Evolutionary conservation across 805 yeast species (phyloP).

Genomic region (Phaffomyces antillensis): DNA sequence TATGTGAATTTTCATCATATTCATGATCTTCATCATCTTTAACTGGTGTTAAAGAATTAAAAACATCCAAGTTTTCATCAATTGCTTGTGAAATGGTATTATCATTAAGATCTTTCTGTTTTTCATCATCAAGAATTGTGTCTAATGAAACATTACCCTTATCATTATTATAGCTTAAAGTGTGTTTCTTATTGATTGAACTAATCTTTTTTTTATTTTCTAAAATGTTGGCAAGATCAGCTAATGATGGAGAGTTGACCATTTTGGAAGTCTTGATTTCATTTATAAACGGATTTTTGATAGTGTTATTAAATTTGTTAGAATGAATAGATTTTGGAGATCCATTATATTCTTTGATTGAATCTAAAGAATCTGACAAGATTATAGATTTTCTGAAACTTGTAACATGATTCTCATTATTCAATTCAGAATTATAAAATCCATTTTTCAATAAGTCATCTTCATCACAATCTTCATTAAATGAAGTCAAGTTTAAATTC

Average conservation of each 20-base stretch:
- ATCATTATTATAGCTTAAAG: not conserved
- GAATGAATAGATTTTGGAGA: too few relatives aligned
- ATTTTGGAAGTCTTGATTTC: constrained; percentile 20
- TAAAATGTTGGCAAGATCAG: constrained; percentile 34
- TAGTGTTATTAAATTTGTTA: too few relatives aligned
- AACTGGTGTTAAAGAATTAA: not conserved
- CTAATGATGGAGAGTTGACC: constrained; percentile 37
- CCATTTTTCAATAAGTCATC: constrained; percentile 12
- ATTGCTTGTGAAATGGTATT: not conserved
- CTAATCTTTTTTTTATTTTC: constrained; percentile 26
- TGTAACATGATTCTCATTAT: constrained; percentile 14
- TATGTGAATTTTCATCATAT: not conserved
- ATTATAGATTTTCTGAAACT: constrained; percentile 19
- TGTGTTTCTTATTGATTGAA: too few relatives aligned
- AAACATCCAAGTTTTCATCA: not conserved
- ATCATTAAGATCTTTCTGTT: not conserved
- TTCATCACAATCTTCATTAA: too few relatives aligned
- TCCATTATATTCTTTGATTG: constrained; percentile 4
- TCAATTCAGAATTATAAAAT: constrained; percentile 16
- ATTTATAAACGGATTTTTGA: too few relatives aligned
- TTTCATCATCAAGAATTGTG: constrained; percentile 9
- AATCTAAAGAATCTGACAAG: constrained; percentile 20
- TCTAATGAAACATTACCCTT: constrained; percentile 8
- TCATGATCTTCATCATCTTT: not conserved
- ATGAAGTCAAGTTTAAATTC: too few relatives aligned